Percentiles rank a stretch among this genome's conserved stretches.
Evolutionary conservation across 371 early-diverging fungal species (phyloP).

Genomic region (Gilbertella persicaria): DNA sequence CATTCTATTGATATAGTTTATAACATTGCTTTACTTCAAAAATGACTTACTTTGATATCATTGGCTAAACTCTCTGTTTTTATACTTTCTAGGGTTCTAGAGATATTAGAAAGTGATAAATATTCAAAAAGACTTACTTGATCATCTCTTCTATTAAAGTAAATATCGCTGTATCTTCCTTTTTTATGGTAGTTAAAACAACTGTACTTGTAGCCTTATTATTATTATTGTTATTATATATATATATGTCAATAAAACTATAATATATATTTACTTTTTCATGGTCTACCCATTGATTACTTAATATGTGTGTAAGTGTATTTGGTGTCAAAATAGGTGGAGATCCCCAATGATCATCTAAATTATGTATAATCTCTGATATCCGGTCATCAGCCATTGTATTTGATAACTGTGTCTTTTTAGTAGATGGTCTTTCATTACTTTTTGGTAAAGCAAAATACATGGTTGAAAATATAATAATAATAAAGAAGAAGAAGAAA

Average conservation of each 20-base stretch:
- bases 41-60: conserved; percentile 11
- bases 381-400: conserved; percentile 25
- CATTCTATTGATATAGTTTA: conserved; percentile 7
- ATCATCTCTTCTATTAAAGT: conserved; percentile 22
- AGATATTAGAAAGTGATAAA: background rate
- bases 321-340: conserved; percentile 35
- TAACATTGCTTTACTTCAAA: background rate
- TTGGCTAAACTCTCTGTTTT: conserved; percentile 15
- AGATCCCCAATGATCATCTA: conserved; percentile 35
- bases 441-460: conserved; percentile 30
- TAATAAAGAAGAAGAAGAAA: conserved; percentile 4
- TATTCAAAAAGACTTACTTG: conserved; percentile 15
- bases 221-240: background rate
- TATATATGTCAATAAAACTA: conserved; percentile 5
- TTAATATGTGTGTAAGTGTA: conserved; percentile 28
- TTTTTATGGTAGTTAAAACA: conserved; percentile 3
- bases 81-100: conserved; percentile 18
- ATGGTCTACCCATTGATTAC: conserved; percentile 25
- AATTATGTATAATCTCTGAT: conserved; percentile 28
- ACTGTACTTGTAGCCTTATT: conserved; percentile 4
- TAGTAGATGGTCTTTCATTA: conserved; percentile 1
- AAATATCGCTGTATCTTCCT: conserved; percentile 6
- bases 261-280: too few relatives aligned
- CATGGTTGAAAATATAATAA: conserved; percentile 4
- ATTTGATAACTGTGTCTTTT: background rate